A percentile compares a stretch with the other conserved stretches of the same genome.
phyloP scores from a whole-genome alignment of 164 flowering plant genomes.

The Akebia trifoliata region DNA sequence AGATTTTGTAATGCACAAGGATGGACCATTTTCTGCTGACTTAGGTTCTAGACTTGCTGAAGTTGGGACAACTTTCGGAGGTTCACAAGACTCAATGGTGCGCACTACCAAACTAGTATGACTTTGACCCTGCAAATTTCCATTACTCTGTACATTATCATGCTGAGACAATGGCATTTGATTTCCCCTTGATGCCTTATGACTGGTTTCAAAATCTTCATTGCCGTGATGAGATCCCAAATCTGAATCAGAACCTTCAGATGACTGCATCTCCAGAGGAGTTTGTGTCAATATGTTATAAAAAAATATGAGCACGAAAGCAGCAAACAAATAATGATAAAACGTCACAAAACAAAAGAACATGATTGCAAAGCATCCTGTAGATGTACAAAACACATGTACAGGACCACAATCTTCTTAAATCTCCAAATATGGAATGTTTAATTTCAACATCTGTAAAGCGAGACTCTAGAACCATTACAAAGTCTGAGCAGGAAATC shows the following conservation, averaged over 20 bases:
- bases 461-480: too few relatives aligned
- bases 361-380: too few relatives aligned
- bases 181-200: slow-evolving; percentile 21
- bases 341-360: too few relatives aligned
- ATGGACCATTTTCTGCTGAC: slow-evolving; percentile 12
- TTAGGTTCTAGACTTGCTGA: slow-evolving; percentile 21
- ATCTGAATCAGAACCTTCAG: slow-evolving; percentile 30
- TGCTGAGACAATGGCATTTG: slow-evolving; percentile 19
- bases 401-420: too few relatives aligned
- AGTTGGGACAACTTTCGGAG: slow-evolving; percentile 18
- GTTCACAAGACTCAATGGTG: slow-evolving; percentile 19
- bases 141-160: slow-evolving; percentile 18
- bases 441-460: too few relatives aligned
- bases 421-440: too few relatives aligned
- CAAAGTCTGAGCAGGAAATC: too few relatives aligned
- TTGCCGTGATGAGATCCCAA: slow-evolving; percentile 30
- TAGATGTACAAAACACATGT: too few relatives aligned
- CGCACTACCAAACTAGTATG: slow-evolving; percentile 3
- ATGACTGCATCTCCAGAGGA: slow-evolving; percentile 33
- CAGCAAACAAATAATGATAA: background rate
- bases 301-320: background rate
- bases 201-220: slow-evolving; percentile 17
- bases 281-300: slow-evolving; percentile 7
- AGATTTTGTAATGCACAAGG: slow-evolving; percentile 22
- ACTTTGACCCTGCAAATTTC: slow-evolving; percentile 13